Conservation (phyloP, 164 flowering plant genomes). For the Dillenia turbinata region DNA sequence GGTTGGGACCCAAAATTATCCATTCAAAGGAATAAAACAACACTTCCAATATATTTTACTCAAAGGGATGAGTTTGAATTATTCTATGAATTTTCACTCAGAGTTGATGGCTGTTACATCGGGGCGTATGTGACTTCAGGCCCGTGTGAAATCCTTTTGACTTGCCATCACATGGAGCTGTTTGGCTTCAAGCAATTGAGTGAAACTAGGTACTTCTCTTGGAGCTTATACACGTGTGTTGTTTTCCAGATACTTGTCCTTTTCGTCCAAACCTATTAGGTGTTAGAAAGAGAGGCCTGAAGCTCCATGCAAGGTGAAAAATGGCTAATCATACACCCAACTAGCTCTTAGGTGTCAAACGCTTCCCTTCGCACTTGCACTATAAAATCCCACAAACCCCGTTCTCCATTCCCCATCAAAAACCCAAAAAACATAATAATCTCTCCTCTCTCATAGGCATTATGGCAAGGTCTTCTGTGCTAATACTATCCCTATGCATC, state of each 20-base stretch:
- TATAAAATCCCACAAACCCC: constrained; percentile 5
- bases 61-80: too few relatives aligned
- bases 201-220: too few relatives aligned
- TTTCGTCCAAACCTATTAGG: neutral
- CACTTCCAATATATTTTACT: too few relatives aligned
- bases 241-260: neutral
- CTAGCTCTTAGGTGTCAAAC: constrained; percentile 4
- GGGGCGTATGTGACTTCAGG: too few relatives aligned
- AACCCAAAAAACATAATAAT: neutral
- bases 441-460: constrained; percentile 1
- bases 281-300: neutral
- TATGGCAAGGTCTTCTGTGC: constrained; percentile 13
- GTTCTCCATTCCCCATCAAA: constrained; percentile 13
- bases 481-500: constrained; percentile 16
- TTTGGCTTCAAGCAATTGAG: too few relatives aligned
- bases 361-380: neutral
- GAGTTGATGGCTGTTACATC: too few relatives aligned
- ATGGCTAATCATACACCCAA: constrained; percentile 9
- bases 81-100: too few relatives aligned
- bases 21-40: too few relatives aligned
- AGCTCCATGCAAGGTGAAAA: constrained; percentile 14
- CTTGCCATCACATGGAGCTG: too few relatives aligned
- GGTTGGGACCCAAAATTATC: too few relatives aligned
- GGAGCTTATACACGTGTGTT: too few relatives aligned
- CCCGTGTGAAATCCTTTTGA: too few relatives aligned